These are phyloP conservation scores for Lentinula lateritia DNA, from an alignment of 768 basidiomycete genomes.

Conservation along the genomic window DNA sequence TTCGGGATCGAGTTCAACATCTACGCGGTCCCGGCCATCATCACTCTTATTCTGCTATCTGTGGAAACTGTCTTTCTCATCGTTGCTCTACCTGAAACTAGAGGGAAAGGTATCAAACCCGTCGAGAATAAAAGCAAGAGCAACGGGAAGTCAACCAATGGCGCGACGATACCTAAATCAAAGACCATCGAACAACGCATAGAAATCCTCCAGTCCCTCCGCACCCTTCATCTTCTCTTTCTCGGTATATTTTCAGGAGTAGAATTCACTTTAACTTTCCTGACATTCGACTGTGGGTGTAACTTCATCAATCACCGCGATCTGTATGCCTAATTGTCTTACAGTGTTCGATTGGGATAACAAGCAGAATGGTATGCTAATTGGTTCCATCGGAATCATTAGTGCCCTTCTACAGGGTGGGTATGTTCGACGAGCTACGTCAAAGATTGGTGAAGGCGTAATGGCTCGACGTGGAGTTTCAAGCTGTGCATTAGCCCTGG, in stretches of 20 bases:
- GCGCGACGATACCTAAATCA: conserved; percentile 20
- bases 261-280: conserved; percentile 94
- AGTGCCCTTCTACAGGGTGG: conserved; percentile 90
- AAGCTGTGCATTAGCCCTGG: conserved; percentile 66
- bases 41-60: conserved; percentile 74
- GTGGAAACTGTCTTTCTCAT: conserved; percentile 78
- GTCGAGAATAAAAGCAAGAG: conserved; percentile 17
- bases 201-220: conserved; percentile 49
- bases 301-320: neutral
- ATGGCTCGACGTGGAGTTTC: conserved; percentile 82
- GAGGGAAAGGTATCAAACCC: conserved; percentile 34
- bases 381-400: conserved; percentile 85
- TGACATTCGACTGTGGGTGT: conserved; percentile 78
- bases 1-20: conserved; percentile 72
- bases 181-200: conserved; percentile 46
- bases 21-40: conserved; percentile 83
- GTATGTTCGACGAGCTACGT: conserved; percentile 80
- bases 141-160: conserved; percentile 18
- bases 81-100: conserved; percentile 81
- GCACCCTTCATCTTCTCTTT: conserved; percentile 77
- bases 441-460: conserved; percentile 69
- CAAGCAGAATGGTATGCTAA: conserved; percentile 79
- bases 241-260: conserved; percentile 89
- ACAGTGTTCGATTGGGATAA: conserved; percentile 88
- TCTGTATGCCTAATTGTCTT: neutral